Percentiles rank a stretch among this genome's conserved stretches.
These are phyloP conservation scores for Mucor mucedo DNA, from an alignment of 371 early-diverging fungal species.

Conservation along the genomic window DNA sequence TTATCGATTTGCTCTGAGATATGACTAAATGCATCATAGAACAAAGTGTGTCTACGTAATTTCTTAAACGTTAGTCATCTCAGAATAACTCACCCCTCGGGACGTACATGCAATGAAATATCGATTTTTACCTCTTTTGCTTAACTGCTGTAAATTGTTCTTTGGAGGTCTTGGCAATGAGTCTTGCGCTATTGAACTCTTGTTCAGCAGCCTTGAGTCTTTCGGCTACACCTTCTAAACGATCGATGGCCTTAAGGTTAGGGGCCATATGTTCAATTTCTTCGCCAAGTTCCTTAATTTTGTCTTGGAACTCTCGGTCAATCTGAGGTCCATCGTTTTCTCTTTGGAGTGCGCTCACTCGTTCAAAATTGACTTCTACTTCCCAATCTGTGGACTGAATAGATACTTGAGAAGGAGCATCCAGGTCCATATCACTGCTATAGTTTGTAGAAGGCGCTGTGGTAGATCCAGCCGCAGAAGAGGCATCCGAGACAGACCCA, in stretches of 20 bases:
- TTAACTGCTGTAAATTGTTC: slow-evolving; percentile 83
- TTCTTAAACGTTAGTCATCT: background rate
- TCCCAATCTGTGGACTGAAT: slow-evolving; percentile 54
- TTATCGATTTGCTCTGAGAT: slow-evolving; percentile 89
- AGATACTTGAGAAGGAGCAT: slow-evolving; percentile 47
- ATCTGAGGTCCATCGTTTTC: slow-evolving; percentile 56
- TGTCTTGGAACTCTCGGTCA: slow-evolving; percentile 74
- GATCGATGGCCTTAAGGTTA: slow-evolving; percentile 85
- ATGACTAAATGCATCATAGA: slow-evolving; percentile 90
- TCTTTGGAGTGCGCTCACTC: slow-evolving; percentile 54
- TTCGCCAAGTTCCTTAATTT: slow-evolving; percentile 62
- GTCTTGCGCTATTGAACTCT: slow-evolving; percentile 82
- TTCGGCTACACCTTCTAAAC: slow-evolving; percentile 81
- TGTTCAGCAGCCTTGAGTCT: slow-evolving; percentile 80
- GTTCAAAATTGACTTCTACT: slow-evolving; percentile 66
- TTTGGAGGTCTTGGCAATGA: slow-evolving; percentile 79
- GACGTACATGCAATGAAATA: background rate
- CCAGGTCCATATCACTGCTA: slow-evolving; percentile 59
- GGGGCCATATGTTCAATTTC: slow-evolving; percentile 92
- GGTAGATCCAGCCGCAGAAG: background rate
- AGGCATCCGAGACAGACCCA: slow-evolving; percentile 8
- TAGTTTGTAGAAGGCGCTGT: background rate
- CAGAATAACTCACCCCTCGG: background rate
- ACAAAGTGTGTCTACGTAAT: slow-evolving; percentile 68
- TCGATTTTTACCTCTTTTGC: slow-evolving; percentile 67